Percentiles rank a stretch among this genome's conserved stretches.
These are phyloP conservation scores for Penicillium atrosanguineum DNA, from an alignment of 495 filamentous ascomycete genomes.

Conservation along the genomic window DNA sequence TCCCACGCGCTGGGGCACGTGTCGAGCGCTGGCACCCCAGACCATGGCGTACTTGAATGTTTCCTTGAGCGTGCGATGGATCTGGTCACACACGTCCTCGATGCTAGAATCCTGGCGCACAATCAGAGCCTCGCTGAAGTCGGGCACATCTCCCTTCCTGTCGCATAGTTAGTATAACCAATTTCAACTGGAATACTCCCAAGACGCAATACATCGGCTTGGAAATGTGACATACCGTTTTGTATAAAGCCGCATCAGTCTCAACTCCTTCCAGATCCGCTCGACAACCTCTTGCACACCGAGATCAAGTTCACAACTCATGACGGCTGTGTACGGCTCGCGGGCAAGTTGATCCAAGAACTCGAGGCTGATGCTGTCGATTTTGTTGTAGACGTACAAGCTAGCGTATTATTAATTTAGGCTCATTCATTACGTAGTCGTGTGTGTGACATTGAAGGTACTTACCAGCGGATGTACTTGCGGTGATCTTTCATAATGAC, in stretches of 20 bases:
- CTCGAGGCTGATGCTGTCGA: slow-evolving; percentile 91
- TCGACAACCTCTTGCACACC: slow-evolving; percentile 97
- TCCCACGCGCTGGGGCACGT: slow-evolving; percentile 92
- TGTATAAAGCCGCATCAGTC: slow-evolving; percentile 90
- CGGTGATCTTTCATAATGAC: slow-evolving; percentile 99
- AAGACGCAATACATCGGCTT: not conserved
- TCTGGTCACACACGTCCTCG: slow-evolving; percentile 95
- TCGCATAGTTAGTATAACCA: not conserved
- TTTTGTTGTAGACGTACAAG: slow-evolving; percentile 99
- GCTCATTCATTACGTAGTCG: not conserved
- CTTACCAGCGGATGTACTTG: slow-evolving; percentile 86
- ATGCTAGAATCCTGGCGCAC: slow-evolving; percentile 83
- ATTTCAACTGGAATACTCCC: not conserved
- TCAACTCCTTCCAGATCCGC: slow-evolving; percentile 90
- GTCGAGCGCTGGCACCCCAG: slow-evolving; percentile 93
- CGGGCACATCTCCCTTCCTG: slow-evolving; percentile 83
- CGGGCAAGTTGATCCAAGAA: slow-evolving; percentile 89
- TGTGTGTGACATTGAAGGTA: not conserved
- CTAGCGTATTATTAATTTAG: slow-evolving; percentile 35
- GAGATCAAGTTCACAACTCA: slow-evolving; percentile 96
- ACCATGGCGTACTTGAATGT: slow-evolving; percentile 99
- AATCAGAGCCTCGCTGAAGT: slow-evolving; percentile 91
- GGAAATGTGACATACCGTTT: slow-evolving; percentile 58
- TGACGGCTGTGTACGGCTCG: slow-evolving; percentile 91
- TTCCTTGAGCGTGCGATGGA: slow-evolving; percentile 93